A percentile compares a stretch with the other conserved stretches of the same genome.
phyloP scores from a whole-genome alignment of 2,329 filamentous ascomycete species.

The Monilinia vaccinii-corymbosi region DNA sequence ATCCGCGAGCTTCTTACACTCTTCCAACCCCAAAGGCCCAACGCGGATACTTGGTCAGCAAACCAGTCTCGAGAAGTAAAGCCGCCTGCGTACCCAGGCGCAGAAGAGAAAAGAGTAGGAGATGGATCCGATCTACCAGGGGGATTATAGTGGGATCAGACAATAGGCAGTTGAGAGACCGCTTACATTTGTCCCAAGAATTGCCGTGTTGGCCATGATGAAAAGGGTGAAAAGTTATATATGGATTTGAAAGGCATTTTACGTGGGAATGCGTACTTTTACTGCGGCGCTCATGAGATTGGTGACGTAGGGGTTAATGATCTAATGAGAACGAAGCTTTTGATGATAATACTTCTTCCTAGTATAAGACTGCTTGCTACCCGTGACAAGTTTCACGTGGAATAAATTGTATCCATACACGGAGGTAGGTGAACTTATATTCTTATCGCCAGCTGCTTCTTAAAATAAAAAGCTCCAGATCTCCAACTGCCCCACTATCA shows the following conservation, averaged over 20 bases:
- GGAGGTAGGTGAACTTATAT: background rate
- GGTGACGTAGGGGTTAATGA: background rate
- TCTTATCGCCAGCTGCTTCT: background rate
- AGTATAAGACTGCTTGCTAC: too few species aligned
- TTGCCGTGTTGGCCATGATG: slow-evolving; percentile 36
- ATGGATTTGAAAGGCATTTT: background rate
- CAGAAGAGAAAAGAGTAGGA: slow-evolving; percentile 57
- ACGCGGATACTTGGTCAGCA: slow-evolving; percentile 39
- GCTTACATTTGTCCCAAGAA: slow-evolving; percentile 62
- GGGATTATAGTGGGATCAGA: slow-evolving; percentile 46
- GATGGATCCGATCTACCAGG: slow-evolving; percentile 50
- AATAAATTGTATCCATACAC: too few species aligned
- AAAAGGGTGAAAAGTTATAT: background rate
- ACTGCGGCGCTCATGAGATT: background rate
- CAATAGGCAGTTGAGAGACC: slow-evolving; percentile 66
- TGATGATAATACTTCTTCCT: background rate
- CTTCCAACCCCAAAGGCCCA: slow-evolving; percentile 58
- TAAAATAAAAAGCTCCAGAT: background rate
- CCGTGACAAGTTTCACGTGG: background rate
- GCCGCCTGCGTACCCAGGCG: slow-evolving; percentile 65
- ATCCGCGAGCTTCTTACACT: slow-evolving; percentile 40
- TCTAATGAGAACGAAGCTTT: background rate
- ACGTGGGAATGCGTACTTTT: background rate
- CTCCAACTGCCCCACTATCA: background rate
- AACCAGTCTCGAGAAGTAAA: slow-evolving; percentile 41